phyloP scores from a whole-genome alignment of 371 early-diverging fungal species.

The Lichtheimia corymbifera region DNA sequence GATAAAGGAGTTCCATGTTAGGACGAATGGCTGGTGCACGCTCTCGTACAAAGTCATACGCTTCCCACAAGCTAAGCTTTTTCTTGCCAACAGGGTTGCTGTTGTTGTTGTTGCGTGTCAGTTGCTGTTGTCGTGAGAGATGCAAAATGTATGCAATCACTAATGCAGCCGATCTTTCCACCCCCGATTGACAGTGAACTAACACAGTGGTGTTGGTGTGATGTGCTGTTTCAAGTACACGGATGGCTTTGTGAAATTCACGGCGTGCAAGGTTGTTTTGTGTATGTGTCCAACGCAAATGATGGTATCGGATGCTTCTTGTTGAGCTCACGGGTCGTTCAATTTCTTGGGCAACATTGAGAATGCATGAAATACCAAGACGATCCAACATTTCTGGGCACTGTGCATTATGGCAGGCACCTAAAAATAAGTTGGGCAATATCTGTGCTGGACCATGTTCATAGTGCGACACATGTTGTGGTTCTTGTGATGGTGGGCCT shows the following conservation, averaged over 20 bases:
- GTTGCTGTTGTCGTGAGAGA: slow-evolving; percentile 10
- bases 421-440: slow-evolving; percentile 70
- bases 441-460: slow-evolving; percentile 60
- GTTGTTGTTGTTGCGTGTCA: too few relatives aligned
- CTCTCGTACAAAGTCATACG: slow-evolving; percentile 26
- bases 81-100: slow-evolving; percentile 8
- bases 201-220: slow-evolving; percentile 13
- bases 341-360: slow-evolving; percentile 80
- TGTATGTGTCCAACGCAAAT: slow-evolving; percentile 34
- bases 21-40: slow-evolving; percentile 33
- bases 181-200: slow-evolving; percentile 32
- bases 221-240: slow-evolving; percentile 19
- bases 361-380: slow-evolving; percentile 53
- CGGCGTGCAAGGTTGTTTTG: slow-evolving; percentile 24
- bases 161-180: slow-evolving; percentile 36
- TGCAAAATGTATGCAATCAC: slow-evolving; percentile 31
- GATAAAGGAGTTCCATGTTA: slow-evolving; percentile 36
- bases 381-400: slow-evolving; percentile 34
- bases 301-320: slow-evolving; percentile 25
- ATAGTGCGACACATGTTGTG: slow-evolving; percentile 14
- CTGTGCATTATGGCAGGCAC: slow-evolving; percentile 63
- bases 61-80: slow-evolving; percentile 21
- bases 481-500: slow-evolving; percentile 9
- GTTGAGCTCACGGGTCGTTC: slow-evolving; percentile 6
- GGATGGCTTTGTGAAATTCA: slow-evolving; percentile 29